Percentiles rank a stretch among this genome's conserved stretches.
These are phyloP conservation scores for Ophiosphaerella korrae DNA, from an alignment of 2,329 filamentous ascomycete genomes.

Conservation along the genomic window DNA sequence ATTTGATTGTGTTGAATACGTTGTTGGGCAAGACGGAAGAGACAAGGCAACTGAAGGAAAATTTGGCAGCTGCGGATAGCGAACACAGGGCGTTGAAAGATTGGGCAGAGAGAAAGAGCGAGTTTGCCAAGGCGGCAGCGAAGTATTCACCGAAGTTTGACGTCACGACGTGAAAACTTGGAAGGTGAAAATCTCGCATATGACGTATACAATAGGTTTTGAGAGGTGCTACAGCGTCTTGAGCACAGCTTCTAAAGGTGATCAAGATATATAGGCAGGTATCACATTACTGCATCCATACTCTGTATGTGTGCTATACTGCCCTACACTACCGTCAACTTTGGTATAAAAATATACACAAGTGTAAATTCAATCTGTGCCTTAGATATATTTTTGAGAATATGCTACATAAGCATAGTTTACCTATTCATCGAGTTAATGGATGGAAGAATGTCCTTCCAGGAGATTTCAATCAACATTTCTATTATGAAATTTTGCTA, in stretches of 20 bases:
- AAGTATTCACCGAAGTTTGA: constrained; percentile 88
- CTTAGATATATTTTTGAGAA: too few species aligned
- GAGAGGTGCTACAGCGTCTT: neutral
- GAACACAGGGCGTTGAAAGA: constrained; percentile 75
- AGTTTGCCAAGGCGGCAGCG: constrained; percentile 83
- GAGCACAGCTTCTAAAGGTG: neutral
- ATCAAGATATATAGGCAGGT: neutral
- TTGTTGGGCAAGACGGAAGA: constrained; percentile 71
- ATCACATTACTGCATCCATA: too few species aligned
- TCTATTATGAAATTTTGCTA: too few species aligned
- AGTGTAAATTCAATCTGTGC: too few species aligned
- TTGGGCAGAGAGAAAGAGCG: constrained; percentile 79
- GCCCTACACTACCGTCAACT: too few species aligned
- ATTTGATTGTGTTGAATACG: constrained; percentile 78
- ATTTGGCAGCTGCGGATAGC: constrained; percentile 63
- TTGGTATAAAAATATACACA: too few species aligned
- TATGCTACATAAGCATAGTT: too few species aligned
- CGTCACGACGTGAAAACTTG: constrained; percentile 32
- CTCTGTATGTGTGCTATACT: too few species aligned
- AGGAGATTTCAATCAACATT: too few species aligned
- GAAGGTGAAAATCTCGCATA: constrained; percentile 15
- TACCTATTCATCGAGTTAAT: too few species aligned
- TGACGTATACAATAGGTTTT: neutral
- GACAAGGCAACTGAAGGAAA: constrained; percentile 59
- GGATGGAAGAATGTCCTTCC: too few species aligned